Base-by-base conservation (phyloP, 2,329 filamentous ascomycete species). In the Penicillium brevicompactum region DNA sequence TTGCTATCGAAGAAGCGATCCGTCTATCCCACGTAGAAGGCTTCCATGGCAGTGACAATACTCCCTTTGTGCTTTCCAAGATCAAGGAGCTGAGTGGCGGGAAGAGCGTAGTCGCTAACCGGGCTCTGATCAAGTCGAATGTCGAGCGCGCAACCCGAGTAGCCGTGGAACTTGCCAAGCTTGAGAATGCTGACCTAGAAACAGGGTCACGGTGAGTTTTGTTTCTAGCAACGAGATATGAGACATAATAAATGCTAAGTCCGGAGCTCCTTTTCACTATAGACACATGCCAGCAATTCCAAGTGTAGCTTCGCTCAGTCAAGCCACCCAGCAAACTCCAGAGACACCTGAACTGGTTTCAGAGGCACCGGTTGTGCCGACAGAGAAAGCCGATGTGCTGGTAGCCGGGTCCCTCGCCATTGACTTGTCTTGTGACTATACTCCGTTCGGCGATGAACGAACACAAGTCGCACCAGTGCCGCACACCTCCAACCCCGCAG, bases 371-470 rank as follows among this genome's bases (percentile, higher is more conserved):
- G 34, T 37, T 24, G 50, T 24, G n/a, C 16, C 40, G 30, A 24
- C 57, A 9, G 34, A 67, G 27, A 71, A 70, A 59, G 78, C 81
- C 49, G 87, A 92, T 61, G 82, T 97, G n/a, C 77, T 97, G 27
- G 91, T 97, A 42, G 90, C 92, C 49, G 93, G 92, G n/a, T 91
- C 91, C 11, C 84, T 97, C 30, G 93, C 93, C 14, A 81, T 96
- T 58, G 93, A 97, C 72, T 80, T 94, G 34, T 89, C 87, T 61
- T 97, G 93, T 78, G 89, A 97, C 71, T 94, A 88, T 67, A 67
- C 77, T 24, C 82, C 83, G 11, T 71, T 79, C 13, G 59, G 72
- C 8, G 69, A 70, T 24, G 70, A 75, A 32, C 57, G 67, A 2
- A 58, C 59, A 10, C 63, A 67, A n/a, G 65, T 69, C 10, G 63